Evolutionary conservation across 2,329 filamentous ascomycete genomes (phyloP).

Genomic region (Venturia effusa): DNA sequence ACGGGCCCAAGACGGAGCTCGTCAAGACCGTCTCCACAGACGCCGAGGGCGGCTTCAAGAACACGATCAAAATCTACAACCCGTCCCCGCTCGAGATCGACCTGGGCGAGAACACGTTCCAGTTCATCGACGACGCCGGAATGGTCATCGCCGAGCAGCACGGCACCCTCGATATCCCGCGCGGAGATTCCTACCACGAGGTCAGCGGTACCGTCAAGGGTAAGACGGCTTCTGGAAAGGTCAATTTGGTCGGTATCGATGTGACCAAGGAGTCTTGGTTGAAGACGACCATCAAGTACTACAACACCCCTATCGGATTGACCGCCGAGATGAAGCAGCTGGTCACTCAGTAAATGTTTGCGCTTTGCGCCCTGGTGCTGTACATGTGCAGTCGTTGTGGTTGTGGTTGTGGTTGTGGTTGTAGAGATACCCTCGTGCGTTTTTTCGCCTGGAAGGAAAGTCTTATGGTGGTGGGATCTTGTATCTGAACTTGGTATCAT

Average conservation of each 20-base stretch:
- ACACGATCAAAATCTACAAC: slow-evolving; percentile 10
- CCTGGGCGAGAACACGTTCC: slow-evolving; percentile 9
- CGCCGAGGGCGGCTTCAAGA: slow-evolving; percentile 10
- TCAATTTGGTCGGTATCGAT: slow-evolving; percentile 7
- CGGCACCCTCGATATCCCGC: slow-evolving; percentile 7
- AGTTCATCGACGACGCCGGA: slow-evolving; percentile 8
- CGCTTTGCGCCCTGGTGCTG: no score
- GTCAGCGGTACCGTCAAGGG: slow-evolving; percentile 3
- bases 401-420: no score
- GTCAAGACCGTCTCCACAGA: slow-evolving; percentile 7
- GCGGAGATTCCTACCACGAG: slow-evolving; percentile 9
- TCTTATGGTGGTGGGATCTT: background rate
- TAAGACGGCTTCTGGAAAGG: slow-evolving; percentile 2
- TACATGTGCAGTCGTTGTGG: no score
- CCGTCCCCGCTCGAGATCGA: slow-evolving; percentile 13
- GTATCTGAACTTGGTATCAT: background rate
- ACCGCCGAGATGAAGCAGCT: slow-evolving; percentile 10
- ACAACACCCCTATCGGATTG: slow-evolving; percentile 6
- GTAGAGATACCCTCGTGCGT: background rate
- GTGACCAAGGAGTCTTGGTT: slow-evolving; percentile 8
- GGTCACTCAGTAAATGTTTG: background rate
- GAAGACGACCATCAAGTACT: slow-evolving; percentile 11
- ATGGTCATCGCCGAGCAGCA: slow-evolving; percentile 5
- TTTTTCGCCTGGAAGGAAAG: background rate
- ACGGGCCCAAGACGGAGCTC: slow-evolving; percentile 12